phyloP scores from a whole-genome alignment of 768 basidiomycete genomes.

The Harrya chromipes region DNA sequence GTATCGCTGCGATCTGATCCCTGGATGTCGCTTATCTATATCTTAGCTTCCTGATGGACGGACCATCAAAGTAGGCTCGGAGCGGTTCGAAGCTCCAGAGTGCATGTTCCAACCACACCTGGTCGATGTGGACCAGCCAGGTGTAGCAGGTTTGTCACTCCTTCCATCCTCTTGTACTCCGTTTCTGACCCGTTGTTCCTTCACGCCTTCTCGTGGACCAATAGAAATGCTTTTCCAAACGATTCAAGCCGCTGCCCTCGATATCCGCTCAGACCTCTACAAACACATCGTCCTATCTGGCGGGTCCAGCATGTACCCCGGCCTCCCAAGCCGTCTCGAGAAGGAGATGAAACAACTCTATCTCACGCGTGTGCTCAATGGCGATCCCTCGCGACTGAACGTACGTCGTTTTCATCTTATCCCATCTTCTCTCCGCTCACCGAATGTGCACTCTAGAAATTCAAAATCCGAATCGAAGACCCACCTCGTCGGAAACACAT shows the following conservation, averaged over 20 bases:
- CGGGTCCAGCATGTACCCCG: constrained; percentile 98
- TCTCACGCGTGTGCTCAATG: constrained; percentile 81
- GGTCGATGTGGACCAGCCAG: constrained; percentile 95
- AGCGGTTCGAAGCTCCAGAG: constrained; percentile 98
- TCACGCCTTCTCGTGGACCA: neutral
- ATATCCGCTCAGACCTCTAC: constrained; percentile 87
- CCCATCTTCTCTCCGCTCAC: neutral
- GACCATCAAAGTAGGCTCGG: constrained; percentile 94
- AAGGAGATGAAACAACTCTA: constrained; percentile 99
- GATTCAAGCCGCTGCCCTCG: constrained; percentile 88
- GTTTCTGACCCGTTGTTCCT: neutral
- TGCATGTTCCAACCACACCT: constrained; percentile 99
- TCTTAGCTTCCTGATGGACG: constrained; percentile 90
- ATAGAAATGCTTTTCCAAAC: constrained; percentile 95
- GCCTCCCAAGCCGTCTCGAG: constrained; percentile 92
- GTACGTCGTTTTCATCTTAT: constrained; percentile 46
- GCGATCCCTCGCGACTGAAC: constrained; percentile 80
- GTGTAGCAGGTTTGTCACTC: constrained; percentile 74
- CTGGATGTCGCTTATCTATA: constrained; percentile 5
- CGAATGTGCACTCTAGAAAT: constrained; percentile 62
- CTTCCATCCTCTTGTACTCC: neutral
- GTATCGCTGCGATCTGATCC: neutral
- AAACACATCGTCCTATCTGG: constrained; percentile 98
- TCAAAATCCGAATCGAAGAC: constrained; percentile 98
- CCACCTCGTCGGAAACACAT: constrained; percentile 98